These are phyloP conservation scores for Neofusicoccum umdonicola DNA, from an alignment of 2,329 filamentous ascomycete genomes.

Conservation along the genomic window DNA sequence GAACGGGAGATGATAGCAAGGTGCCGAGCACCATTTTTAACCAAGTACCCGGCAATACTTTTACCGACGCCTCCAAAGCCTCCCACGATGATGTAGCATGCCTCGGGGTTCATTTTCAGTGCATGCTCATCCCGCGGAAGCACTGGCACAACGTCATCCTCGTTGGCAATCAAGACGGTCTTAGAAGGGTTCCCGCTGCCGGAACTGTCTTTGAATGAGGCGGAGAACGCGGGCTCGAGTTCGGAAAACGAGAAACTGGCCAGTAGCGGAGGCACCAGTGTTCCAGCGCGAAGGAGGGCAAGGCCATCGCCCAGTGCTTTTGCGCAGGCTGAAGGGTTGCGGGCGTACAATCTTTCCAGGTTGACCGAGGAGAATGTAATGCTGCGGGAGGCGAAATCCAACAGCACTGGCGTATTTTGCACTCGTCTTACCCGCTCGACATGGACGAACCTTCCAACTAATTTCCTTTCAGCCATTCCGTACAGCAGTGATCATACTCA, in stretches of 20 bases:
- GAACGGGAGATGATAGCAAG: constrained; percentile 23
- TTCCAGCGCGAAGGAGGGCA: too few species aligned
- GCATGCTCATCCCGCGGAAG: neutral
- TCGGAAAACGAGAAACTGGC: too few species aligned
- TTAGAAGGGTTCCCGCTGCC: too few species aligned
- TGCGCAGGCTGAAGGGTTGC: neutral
- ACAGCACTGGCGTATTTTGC: neutral
- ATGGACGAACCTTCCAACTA: too few species aligned
- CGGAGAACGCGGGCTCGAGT: too few species aligned
- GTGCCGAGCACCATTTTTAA: constrained; percentile 24
- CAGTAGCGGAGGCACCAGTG: too few species aligned
- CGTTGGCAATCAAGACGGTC: neutral
- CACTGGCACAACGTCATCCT: neutral
- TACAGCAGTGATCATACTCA: too few species aligned
- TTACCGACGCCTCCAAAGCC: constrained; percentile 29
- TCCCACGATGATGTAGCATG: constrained; percentile 29
- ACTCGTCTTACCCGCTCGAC: too few species aligned
- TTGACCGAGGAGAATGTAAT: neutral
- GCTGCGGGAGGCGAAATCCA: neutral
- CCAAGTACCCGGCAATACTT: constrained; percentile 26
- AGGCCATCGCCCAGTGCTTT: too few species aligned
- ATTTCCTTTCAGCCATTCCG: too few species aligned
- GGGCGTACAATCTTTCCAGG: neutral
- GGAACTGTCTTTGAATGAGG: too few species aligned
- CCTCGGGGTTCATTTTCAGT: constrained; percentile 15